A percentile compares a stretch with the other conserved stretches of the same genome.
Conservation (phyloP, 257 asterid genomes). For the Marsdenia floribunda region DNA sequence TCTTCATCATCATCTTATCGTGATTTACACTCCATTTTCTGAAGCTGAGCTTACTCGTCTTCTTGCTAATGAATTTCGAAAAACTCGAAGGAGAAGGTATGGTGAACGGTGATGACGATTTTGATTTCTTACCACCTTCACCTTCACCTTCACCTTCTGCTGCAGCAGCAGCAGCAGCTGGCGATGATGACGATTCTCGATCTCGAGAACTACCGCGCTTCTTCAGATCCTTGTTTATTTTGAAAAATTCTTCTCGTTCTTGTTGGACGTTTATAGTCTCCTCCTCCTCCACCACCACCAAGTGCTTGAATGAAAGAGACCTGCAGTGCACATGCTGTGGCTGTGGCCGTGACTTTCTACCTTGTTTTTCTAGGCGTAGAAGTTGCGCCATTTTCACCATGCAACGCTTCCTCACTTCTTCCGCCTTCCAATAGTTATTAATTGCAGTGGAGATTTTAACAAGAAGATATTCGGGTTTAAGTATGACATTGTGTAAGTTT, state of each 20-base stretch:
- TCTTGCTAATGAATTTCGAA: conserved; percentile 23
- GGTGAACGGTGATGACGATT: background rate
- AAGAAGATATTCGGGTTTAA: conserved; percentile 3
- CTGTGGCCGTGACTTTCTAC: background rate
- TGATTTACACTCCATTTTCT: conserved; percentile 23
- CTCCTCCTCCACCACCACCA: background rate
- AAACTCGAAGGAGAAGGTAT: conserved; percentile 7
- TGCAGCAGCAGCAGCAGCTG: too few relatives aligned
- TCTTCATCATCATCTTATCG: background rate
- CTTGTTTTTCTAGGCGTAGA: conserved; percentile 1
- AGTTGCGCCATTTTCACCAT: background rate
- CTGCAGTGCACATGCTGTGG: background rate
- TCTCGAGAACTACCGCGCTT: background rate
- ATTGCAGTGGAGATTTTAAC: conserved; percentile 26
- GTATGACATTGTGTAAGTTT: background rate
- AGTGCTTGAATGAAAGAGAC: conserved; percentile 18
- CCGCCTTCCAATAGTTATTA: conserved; percentile 16
- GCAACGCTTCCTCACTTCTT: background rate
- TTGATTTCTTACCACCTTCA: background rate
- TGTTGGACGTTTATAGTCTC: background rate
- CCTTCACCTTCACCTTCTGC: too few relatives aligned
- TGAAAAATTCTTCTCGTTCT: background rate
- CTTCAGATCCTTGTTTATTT: conserved; percentile 4
- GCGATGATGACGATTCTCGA: background rate
- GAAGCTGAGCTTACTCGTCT: conserved; percentile 10